Evolutionary conservation across 1,284 basidiomycete species (phyloP).

Genomic region (Mycena citricolor): DNA sequence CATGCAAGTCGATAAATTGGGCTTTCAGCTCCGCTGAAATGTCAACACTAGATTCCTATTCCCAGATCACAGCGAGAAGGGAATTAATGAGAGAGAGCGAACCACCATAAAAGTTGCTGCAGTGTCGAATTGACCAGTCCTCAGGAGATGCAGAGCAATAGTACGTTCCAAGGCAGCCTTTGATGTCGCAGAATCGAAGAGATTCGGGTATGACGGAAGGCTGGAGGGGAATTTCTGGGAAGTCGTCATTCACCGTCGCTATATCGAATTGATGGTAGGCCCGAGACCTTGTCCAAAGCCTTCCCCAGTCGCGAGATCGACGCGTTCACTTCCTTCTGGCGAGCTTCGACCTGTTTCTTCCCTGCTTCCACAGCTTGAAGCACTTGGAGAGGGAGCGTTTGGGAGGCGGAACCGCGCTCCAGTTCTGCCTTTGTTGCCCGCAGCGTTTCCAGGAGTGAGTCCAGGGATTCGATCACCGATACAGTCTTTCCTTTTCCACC

Average conservation of each 20-base stretch:
- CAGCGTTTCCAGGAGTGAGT: slow-evolving; percentile 65
- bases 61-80: slow-evolving; percentile 7
- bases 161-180: slow-evolving; percentile 67
- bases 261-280: background rate
- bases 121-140: slow-evolving; percentile 76
- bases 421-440: slow-evolving; percentile 53
- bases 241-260: slow-evolving; percentile 21
- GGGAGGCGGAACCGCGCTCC: slow-evolving; percentile 55
- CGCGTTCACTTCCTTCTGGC: slow-evolving; percentile 84
- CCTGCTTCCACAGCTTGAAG: slow-evolving; percentile 60
- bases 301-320: slow-evolving; percentile 79
- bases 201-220: slow-evolving; percentile 65
- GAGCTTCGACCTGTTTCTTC: slow-evolving; percentile 85
- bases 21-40: slow-evolving; percentile 57
- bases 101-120: slow-evolving; percentile 75
- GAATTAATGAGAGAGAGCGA: slow-evolving; percentile 22
- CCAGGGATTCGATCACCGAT: slow-evolving; percentile 64
- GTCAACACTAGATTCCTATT: slow-evolving; percentile 68
- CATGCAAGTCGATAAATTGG: slow-evolving; percentile 72
- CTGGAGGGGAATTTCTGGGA: slow-evolving; percentile 67
- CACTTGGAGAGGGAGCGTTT: slow-evolving; percentile 54
- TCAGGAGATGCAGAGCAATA: slow-evolving; percentile 74
- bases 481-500: slow-evolving; percentile 51
- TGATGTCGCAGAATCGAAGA: slow-evolving; percentile 66
- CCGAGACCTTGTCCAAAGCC: slow-evolving; percentile 80